These are phyloP conservation scores for Pyrenopolyporus hunteri DNA, from an alignment of 495 filamentous ascomycete species.

Conservation along the genomic window DNA sequence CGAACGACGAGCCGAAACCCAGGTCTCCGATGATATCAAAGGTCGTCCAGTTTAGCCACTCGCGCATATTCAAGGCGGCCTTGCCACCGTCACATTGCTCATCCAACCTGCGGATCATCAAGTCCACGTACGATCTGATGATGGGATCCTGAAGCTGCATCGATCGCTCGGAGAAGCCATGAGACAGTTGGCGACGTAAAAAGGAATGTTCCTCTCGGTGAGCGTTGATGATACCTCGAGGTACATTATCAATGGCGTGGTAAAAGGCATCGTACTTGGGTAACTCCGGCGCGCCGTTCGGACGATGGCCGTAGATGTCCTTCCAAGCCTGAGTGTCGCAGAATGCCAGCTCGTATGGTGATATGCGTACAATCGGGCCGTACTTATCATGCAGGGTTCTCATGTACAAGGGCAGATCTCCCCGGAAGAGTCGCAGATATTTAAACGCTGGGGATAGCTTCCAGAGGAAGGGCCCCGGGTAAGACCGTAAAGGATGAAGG, in stretches of 20 bases:
- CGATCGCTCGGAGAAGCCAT: conserved; percentile 52
- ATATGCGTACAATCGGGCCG: conserved; percentile 55
- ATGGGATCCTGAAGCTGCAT: conserved; percentile 47
- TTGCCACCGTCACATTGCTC: conserved; percentile 31
- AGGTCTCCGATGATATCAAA: conserved; percentile 63
- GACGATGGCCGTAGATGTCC: conserved; percentile 51
- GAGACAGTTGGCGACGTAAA: conserved; percentile 47
- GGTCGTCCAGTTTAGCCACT: conserved; percentile 58
- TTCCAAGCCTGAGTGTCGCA: conserved; percentile 53
- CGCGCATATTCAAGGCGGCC: conserved; percentile 42
- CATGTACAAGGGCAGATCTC: conserved; percentile 43
- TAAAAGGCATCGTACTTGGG: conserved; percentile 38
- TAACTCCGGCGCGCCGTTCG: conserved; percentile 34
- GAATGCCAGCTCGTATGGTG: conserved; percentile 54
- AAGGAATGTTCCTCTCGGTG: conserved; percentile 39
- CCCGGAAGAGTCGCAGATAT: conserved; percentile 11
- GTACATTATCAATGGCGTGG: conserved; percentile 26
- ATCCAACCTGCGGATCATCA: conserved; percentile 47
- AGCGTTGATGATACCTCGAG: conserved; percentile 33
- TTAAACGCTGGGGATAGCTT: conserved; percentile 36
- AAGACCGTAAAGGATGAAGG: conserved; percentile 51
- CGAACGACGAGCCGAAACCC: conserved; percentile 58
- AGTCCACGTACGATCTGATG: conserved; percentile 43
- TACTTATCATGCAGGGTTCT: conserved; percentile 50
- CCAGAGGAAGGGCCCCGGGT: conserved; percentile 49